Evolutionary conservation across 257 asterid genomes (phyloP), one percentile per base, ranked within the genome.

Genomic region (Solanum peruvianum): DNA sequence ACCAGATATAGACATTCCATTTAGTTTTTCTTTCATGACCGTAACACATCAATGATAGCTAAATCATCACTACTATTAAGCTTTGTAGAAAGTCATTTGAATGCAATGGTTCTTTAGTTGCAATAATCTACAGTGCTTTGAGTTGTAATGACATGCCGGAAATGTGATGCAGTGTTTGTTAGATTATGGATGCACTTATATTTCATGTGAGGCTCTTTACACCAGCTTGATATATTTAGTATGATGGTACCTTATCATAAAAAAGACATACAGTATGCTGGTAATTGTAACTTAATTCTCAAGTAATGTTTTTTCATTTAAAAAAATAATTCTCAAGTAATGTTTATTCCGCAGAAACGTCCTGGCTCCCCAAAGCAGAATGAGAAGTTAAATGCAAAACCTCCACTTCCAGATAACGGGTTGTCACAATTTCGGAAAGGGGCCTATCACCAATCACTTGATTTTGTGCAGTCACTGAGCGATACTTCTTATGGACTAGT

Each of bases 401-500:
- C 99, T 69, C 99, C 99, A 83, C 99, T 96, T 88, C 99, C 99
- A 86, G 93, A 89, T 86, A 93, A 91, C 86, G 87, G 88, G 89
- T 93, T 94, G 86, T 91, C 99, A 87, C 98, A 94, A 81, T 93
- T 94, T 84, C 93, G 99, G 67, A 97, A 97, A 88, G 98, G 99
- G 91, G 93, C 98, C 41, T 97, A 97, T 90, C 98, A 97, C 87
- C 98, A 95, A 86, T 97, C 99, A 29, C 98, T 97, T 49, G 99
- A 97, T 92, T 97, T 97, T 83, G 99, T 97, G 87, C 99, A 93
- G 76, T 90, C 94, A 41, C 92, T 97, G 91, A 92, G 99, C 18
- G 99, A 97, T 87, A 97, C 98, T 87, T 97, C 99, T 73, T 97
- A 93, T 87, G 98, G 96, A 87, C 94, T 97, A 82, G 99, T 97